Percentiles rank a stretch among this genome's conserved stretches.
phyloP scores from a whole-genome alignment of 2,329 filamentous ascomycete genomes.

The Epichloe sp. region DNA sequence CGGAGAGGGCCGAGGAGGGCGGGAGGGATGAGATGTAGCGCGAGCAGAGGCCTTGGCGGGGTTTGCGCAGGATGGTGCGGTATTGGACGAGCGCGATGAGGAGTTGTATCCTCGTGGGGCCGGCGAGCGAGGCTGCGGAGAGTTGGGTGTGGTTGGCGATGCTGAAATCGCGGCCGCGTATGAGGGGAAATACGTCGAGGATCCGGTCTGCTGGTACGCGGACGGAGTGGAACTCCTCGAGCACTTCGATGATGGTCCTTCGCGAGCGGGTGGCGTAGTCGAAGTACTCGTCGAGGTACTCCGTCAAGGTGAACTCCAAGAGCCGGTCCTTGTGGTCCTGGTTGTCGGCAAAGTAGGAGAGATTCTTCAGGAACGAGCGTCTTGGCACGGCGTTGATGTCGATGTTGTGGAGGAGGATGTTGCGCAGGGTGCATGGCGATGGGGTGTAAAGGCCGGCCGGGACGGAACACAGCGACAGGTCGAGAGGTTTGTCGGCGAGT shows the following conservation, averaged over 20 bases:
- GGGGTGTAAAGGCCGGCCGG: conserved; percentile 23
- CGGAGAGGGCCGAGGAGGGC: conserved; percentile 41
- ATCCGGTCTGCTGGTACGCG: conserved; percentile 65
- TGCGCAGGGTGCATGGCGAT: conserved; percentile 48
- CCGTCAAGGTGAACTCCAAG: conserved; percentile 66
- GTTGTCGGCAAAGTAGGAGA: conserved; percentile 64
- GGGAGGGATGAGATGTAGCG: conserved; percentile 62
- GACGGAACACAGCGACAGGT: conserved; percentile 29
- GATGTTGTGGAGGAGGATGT: conserved; percentile 67
- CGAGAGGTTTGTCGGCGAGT: conserved; percentile 58
- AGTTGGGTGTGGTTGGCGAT: conserved; percentile 59
- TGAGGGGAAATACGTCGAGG: conserved; percentile 61
- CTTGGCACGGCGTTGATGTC: conserved; percentile 85
- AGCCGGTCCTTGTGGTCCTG: conserved; percentile 67
- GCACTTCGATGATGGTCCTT: conserved; percentile 80
- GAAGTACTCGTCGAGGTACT: conserved; percentile 80
- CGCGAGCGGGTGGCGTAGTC: conserved; percentile 89
- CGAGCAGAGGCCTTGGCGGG: conserved; percentile 79
- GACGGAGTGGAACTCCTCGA: conserved; percentile 80
- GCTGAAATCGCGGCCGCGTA: conserved; percentile 87
- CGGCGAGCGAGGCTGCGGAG: conserved; percentile 13
- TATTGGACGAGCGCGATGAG: conserved; percentile 85
- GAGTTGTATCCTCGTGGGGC: conserved; percentile 43
- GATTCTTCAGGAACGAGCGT: conserved; percentile 68
- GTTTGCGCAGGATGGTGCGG: conserved; percentile 71